Percentiles rank a stretch among this genome's conserved stretches.
These are phyloP conservation scores for Pythium biforme DNA, from an alignment of 352 stramenopile species.

Conservation along the genomic window DNA sequence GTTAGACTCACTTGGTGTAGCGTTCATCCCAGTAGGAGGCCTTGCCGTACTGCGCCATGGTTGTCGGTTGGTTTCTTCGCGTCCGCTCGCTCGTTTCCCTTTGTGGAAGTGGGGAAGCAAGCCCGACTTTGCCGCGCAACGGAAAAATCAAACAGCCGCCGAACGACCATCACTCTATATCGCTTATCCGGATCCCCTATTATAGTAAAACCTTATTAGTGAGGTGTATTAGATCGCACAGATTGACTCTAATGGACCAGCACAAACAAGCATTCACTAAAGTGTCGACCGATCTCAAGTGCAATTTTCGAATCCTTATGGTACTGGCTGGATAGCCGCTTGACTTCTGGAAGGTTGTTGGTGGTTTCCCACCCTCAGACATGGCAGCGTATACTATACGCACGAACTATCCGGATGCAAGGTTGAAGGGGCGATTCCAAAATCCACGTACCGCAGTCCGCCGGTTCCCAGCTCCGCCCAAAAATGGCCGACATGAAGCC, in stretches of 20 bases:
- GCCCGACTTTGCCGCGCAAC: background rate
- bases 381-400: slow-evolving; percentile 11
- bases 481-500: slow-evolving; percentile 5
- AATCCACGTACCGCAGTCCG: background rate
- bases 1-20: slow-evolving; percentile 87
- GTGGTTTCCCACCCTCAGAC: background rate
- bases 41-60: slow-evolving; percentile 92
- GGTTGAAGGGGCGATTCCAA: background rate
- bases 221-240: background rate
- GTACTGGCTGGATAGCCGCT: slow-evolving; percentile 10
- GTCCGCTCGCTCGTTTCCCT: background rate
- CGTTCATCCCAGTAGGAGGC: slow-evolving; percentile 93
- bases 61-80: slow-evolving; percentile 5
- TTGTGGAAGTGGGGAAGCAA: slow-evolving; percentile 16
- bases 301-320: too few species aligned
- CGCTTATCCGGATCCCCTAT: slow-evolving; percentile 8
- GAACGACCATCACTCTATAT: slow-evolving; percentile 22
- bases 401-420: slow-evolving; percentile 7
- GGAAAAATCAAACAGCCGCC: slow-evolving; percentile 12
- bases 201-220: slow-evolving; percentile 11
- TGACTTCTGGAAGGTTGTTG: slow-evolving; percentile 19
- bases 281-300: too few species aligned
- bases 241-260: slow-evolving; percentile 3
- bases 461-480: too few species aligned
- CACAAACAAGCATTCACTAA: too few species aligned